These are phyloP conservation scores for Hypoxylon subgilvum DNA, from an alignment of 495 filamentous ascomycete genomes.

Conservation along the genomic window DNA sequence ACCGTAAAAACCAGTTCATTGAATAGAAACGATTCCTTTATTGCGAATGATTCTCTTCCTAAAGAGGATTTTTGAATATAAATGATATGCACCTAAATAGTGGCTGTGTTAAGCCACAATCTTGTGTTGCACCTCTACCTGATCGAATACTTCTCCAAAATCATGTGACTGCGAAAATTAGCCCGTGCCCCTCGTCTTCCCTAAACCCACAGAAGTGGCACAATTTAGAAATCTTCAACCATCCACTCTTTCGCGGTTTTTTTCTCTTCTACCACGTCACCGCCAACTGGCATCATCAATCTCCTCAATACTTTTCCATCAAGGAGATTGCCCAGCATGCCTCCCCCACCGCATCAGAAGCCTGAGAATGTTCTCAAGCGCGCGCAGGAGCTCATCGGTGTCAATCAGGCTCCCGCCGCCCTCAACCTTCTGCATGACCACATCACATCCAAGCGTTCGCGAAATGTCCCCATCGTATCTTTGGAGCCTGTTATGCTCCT, in stretches of 20 bases:
- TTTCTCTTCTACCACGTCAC: constrained; percentile 11
- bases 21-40: too few species aligned
- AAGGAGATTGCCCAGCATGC: constrained; percentile 56
- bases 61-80: too few species aligned
- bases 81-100: too few species aligned
- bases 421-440: constrained; percentile 97
- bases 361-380: constrained; percentile 99
- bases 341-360: constrained; percentile 96
- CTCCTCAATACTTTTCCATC: constrained; percentile 34
- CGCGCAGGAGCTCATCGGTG: constrained; percentile 97
- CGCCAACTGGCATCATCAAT: constrained; percentile 39
- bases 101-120: too few species aligned
- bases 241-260: constrained; percentile 25
- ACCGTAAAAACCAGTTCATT: too few species aligned
- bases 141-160: too few species aligned
- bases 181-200: constrained; percentile 44
- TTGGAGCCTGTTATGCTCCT: constrained; percentile 98
- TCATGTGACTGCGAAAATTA: constrained; percentile 41
- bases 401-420: constrained; percentile 89
- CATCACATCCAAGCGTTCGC: constrained; percentile 95
- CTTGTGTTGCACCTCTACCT: too few species aligned
- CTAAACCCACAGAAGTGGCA: constrained; percentile 43
- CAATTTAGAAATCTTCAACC: constrained; percentile 42
- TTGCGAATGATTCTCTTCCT: too few species aligned
- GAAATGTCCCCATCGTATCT: constrained; percentile 95